Base-by-base conservation (phyloP, 257 asterid genomes). In the Salvia splendens region DNA sequence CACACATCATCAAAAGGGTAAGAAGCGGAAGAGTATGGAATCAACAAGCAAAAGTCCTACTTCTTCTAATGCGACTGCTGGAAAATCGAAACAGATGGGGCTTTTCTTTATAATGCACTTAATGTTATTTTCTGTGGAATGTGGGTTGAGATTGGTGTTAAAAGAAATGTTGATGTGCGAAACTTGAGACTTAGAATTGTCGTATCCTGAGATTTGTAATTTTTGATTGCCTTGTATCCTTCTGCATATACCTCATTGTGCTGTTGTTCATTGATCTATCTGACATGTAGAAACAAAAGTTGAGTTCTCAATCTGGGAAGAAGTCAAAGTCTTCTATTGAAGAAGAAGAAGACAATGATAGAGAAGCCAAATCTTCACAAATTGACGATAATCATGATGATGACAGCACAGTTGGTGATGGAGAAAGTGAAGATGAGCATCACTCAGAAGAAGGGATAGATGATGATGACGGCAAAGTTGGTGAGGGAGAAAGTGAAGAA, bases 41-140 rank as follows among this genome's bases (percentile, higher is more conserved):
- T 73, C 86, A 65, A 57, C 86, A 3, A 72, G 77, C 77, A 91
- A 82, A 79, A 78, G 75, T 63, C 48, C 84, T n/a, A 74, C 84
- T 61, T 81, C 80, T 56, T 81, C 80, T 56, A 85, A 68, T 64
- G 75, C 33, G 38, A 57, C 82, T 68, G 65, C 73, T 35, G 78
- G 78, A 53, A 87, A 78, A 62, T 68, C 89, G 41, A 64, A 72
- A 24, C 88, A 88, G 96, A 95, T 88, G 69, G 63, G 81, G 48
- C 57, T 24, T 12, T 60, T 68, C 5, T 55, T 70, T 52, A 52
- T 73, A 55, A 10, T 45, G n/a, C n/a, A n/a, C 30, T 24, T 24
- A 2, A 24, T 33, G 6, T 33, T 24, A 24, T 24, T 24, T 24
- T 24, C 30, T 24, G 30, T 24, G n/a, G n/a, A n/a, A n/a, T n/a